Conservation (phyloP, 441 rosid species). For the Pelargonium myrrhifolium region DNA sequence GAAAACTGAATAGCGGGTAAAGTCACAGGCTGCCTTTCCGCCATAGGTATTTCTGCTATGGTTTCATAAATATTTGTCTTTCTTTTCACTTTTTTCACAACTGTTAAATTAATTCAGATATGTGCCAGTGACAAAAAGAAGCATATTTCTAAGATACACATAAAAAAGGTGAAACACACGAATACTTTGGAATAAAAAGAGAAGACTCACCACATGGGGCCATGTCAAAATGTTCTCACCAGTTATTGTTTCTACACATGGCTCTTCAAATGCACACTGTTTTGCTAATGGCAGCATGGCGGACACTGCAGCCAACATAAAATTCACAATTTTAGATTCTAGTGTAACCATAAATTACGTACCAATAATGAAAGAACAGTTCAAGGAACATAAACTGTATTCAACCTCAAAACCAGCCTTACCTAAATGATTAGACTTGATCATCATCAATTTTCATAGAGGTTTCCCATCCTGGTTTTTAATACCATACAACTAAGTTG, state of each 20-base stretch:
- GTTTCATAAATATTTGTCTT: not conserved
- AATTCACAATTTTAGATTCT: constrained; percentile 11
- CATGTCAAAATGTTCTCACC: constrained; percentile 92
- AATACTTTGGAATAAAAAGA: constrained; percentile 2
- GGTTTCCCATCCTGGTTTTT: not conserved
- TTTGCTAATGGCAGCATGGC: constrained; percentile 89
- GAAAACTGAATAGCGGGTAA: not conserved
- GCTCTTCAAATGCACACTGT: constrained; percentile 96
- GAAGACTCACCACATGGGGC: constrained; percentile 82
- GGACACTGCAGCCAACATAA: constrained; percentile 63
- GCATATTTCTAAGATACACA: not conserved
- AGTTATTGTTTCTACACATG: constrained; percentile 78
- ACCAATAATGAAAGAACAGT: constrained; percentile 13
- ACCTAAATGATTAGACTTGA: not conserved
- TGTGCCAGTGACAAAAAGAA: not conserved
- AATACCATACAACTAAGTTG: not conserved
- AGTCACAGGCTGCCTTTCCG: not conserved
- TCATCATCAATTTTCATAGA: not conserved
- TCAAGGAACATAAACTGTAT: constrained; percentile 6
- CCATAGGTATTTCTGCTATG: not conserved
- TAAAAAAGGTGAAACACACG: not conserved
- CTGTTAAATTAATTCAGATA: no score
- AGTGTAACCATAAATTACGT: not conserved
- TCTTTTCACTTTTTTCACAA: not conserved
- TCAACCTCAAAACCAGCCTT: not conserved